Evolutionary conservation across 768 basidiomycete species (phyloP), one percentile per base, ranked within the genome.

Genomic region (Podaxis sp.): DNA sequence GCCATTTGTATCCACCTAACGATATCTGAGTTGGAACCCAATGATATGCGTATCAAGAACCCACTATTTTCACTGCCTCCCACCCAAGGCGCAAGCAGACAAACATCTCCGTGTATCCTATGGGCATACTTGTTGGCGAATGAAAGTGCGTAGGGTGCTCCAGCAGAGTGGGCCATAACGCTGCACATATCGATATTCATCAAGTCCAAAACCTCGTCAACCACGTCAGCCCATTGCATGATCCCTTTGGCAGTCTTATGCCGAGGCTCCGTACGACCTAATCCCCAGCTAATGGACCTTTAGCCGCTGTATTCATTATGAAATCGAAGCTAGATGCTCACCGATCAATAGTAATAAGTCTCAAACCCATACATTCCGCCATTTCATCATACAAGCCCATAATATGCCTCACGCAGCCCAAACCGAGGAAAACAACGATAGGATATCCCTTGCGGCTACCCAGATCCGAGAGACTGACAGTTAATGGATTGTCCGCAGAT

Each of bases 311-410:
- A 48, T 66, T 64, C 65, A 55, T 28, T 14, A 56, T 40, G 38
- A 50, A 36, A n/a, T 14, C 25, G 28, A 37, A 35, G 52, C 63
- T 28, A 9, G 42, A 38, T 9, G 73, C 81, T 64, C 70, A 93
- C 82, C 96, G 83, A 73, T 99, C 96, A 65, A 99, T 88, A 50
- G 95, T 95, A 67, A 99, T 95, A 57, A 99, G 78, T 58, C 96
- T 79, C 37, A 99, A 79, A 4, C 89, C 89, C 61, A 96, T 74
- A 60, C 88, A 90, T 62, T 88, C 86, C 3, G 96, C 96, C 86
- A 98, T 90, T 70, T 99, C 96, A 71, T 98, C 96, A 70, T 95
- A 98, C 51, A 98, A 74, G 13, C 92, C 95, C 82, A 97, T 90
- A 61, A 98, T 82, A 72, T 98, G 95, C 42, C 96, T 84, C 3